Base-by-base conservation (phyloP, 2,329 filamentous ascomycete genomes). In the Pseudogymnoascus sp. region DNA sequence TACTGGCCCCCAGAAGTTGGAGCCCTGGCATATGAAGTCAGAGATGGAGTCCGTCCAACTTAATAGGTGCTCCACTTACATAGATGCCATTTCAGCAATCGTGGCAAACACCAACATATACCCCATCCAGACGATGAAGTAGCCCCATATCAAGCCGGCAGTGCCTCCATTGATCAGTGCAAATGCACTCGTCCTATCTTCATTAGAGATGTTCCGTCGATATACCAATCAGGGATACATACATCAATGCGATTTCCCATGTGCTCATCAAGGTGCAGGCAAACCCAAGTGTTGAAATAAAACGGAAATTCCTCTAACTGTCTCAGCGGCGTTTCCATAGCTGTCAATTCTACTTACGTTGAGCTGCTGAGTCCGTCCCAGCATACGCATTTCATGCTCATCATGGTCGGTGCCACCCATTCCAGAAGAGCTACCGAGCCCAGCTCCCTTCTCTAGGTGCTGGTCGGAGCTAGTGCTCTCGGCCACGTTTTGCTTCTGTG, bases 1-100 rank as follows among this genome's bases (percentile, higher is more conserved):
- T 84, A 85, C 66, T 85, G 82, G 1, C 83, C 83, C 21, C 83
- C 82, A 5, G 78, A 78, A 0, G 81, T 85, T 0, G 83, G 83
- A 2, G 81, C 81, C 75, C 73, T 78, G 55, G 1, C 5, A 43
- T 21, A 33, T 33, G n/a, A 55, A 55, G 28, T 55, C 49, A 55
- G 49, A 55, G 25, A 33, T 12, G 28, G 9, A 23, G n/a, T 12
- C 49, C 4, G 9, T 5, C 33, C 16, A 18, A 5, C 49, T 55
- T 16, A 12, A 16, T 8, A 33, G n/a, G 5, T 7, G 12, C 49
- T 18, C 28, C 35, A 63, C 67, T 64, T 63, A 69, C 68, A 71
- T 71, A 38, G 64, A 67, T 38, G 65, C 68, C 69, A 71, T 71
- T 62, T 71, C 70, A 37, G 69, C 69, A 7, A 71, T 60, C 16